Evolutionary conservation across 164 flowering plant genomes (phyloP).

Genomic region (Sextonia rubra): DNA sequence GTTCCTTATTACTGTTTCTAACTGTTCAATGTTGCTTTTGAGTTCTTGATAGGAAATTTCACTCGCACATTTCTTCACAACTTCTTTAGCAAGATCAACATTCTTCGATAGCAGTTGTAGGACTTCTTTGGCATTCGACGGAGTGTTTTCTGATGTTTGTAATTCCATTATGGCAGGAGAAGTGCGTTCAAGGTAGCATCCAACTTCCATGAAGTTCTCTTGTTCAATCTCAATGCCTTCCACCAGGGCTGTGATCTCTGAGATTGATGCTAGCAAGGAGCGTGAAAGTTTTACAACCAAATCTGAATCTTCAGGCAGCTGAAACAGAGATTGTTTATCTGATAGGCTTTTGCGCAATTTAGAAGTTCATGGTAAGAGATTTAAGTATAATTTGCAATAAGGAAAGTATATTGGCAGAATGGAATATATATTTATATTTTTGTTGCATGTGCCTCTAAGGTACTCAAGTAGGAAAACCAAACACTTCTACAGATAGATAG

Average conservation of each 20-base stretch:
- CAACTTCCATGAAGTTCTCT: constrained; percentile 42
- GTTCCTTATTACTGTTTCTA: constrained; percentile 36
- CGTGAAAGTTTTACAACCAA: constrained; percentile 18
- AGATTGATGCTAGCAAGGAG: constrained; percentile 38
- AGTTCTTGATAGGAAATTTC: constrained; percentile 23
- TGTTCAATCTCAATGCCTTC: constrained; percentile 28
- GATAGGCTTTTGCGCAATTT: background rate
- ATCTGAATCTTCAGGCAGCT: constrained; percentile 17
- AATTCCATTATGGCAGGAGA: constrained; percentile 52
- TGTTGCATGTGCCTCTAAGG: background rate
- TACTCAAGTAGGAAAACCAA: background rate
- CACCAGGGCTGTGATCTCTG: constrained; percentile 35
- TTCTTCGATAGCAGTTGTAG: constrained; percentile 39
- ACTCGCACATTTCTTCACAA: constrained; percentile 23
- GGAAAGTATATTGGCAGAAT: background rate
- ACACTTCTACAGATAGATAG: background rate
- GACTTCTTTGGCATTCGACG: constrained; percentile 35
- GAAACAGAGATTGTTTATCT: constrained; percentile 6
- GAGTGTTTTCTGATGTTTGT: constrained; percentile 24
- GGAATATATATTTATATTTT: background rate
- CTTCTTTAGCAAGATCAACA: constrained; percentile 37
- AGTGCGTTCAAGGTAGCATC: constrained; percentile 53
- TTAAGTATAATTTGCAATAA: background rate
- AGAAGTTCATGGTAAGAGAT: background rate
- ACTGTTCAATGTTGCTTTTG: constrained; percentile 26